Conservation (phyloP, 768 basidiomycete species). For the Termitomyces sp. region DNA sequence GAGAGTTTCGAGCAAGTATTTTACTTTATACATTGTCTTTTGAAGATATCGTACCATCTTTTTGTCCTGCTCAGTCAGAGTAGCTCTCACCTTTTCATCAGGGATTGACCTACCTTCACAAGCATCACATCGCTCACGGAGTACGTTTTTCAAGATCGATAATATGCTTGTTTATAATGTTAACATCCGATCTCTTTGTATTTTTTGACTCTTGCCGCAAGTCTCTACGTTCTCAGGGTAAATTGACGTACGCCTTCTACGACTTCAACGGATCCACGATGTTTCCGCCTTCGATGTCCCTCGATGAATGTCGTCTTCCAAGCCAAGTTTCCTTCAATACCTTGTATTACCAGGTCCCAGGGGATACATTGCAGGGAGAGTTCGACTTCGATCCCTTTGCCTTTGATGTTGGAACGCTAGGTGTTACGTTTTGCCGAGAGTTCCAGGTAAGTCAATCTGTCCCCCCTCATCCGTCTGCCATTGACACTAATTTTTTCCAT, state of each 20-base stretch:
- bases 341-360: not conserved
- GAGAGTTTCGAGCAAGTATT: constrained; percentile 5
- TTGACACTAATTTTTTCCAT: not conserved
- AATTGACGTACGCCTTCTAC: constrained; percentile 18
- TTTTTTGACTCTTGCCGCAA: not conserved
- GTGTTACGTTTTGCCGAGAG: not conserved
- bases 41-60: constrained; percentile 12
- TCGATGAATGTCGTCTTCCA: constrained; percentile 10
- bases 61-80: not conserved
- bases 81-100: not conserved
- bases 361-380: constrained; percentile 21
- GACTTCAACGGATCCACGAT: constrained; percentile 20
- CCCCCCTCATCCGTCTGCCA: not conserved
- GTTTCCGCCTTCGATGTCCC: constrained; percentile 8
- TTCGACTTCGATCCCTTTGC: constrained; percentile 23
- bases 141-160: constrained; percentile 12
- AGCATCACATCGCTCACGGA: constrained; percentile 16
- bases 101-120: constrained; percentile 17
- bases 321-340: not conserved
- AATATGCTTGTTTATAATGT: constrained; percentile 20
- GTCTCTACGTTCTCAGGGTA: constrained; percentile 8
- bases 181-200: not conserved
- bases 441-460: not conserved
- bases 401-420: constrained; percentile 16
- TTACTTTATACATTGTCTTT: constrained; percentile 13